Evolutionary conservation across 23 red algal species (phyloP).

Genomic region (Gracilariopsis chorda): DNA sequence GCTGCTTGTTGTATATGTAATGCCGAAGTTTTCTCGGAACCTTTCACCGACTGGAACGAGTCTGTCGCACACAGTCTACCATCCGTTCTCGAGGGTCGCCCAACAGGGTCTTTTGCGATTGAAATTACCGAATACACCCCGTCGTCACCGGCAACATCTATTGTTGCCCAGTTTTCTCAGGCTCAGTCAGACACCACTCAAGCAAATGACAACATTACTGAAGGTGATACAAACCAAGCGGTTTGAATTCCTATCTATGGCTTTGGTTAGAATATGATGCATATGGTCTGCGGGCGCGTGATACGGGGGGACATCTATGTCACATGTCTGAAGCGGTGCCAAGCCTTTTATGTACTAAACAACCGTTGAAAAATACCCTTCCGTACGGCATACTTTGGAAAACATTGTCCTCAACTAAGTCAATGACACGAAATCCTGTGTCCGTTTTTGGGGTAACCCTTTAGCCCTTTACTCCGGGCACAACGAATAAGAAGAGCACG

Average conservation of each 20-base stretch:
- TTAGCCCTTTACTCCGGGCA: neutral
- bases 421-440: neutral
- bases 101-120: neutral
- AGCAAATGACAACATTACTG: too few species aligned
- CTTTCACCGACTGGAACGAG: neutral
- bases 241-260: too few species aligned
- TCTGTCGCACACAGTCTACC: neutral
- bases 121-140: constrained; percentile 17
- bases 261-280: too few species aligned
- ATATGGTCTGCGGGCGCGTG: too few species aligned
- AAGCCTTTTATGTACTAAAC: neutral
- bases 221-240: too few species aligned
- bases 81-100: neutral
- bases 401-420: neutral
- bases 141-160: neutral
- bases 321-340: neutral
- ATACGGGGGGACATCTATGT: too few species aligned
- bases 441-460: neutral
- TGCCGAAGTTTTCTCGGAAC: constrained; percentile 10
- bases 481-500: neutral
- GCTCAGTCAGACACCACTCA: neutral
- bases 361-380: neutral
- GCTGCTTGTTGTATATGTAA: constrained; percentile 61
- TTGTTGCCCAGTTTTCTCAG: neutral
- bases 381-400: neutral